Percentiles rank a stretch among this genome's conserved stretches.
These are phyloP conservation scores for Trichocladium antarcticum DNA, from an alignment of 495 filamentous ascomycete genomes.

Conservation along the genomic window DNA sequence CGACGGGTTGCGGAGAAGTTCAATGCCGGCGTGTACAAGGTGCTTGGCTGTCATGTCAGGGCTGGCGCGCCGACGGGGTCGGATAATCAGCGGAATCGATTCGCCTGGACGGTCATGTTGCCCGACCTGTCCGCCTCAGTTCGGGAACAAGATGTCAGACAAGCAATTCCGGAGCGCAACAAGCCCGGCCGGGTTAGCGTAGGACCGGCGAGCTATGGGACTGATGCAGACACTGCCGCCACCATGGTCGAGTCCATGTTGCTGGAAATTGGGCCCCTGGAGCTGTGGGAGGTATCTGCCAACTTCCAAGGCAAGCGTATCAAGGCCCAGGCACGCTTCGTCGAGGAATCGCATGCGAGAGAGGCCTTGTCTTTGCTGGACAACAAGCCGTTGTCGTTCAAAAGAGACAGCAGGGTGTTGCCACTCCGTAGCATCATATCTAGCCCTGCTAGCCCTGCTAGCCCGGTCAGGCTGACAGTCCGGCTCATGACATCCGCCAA, in stretches of 20 bases:
- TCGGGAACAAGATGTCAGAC: slow-evolving; percentile 8
- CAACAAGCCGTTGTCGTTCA: slow-evolving; percentile 7
- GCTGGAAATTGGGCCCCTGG: slow-evolving; percentile 19
- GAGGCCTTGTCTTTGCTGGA: slow-evolving; percentile 22
- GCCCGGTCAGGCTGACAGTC: slow-evolving; percentile 23
- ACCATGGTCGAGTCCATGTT: slow-evolving; percentile 19
- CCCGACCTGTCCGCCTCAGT: slow-evolving; percentile 16
- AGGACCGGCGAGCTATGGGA: slow-evolving; percentile 13
- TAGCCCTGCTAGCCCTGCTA: too few relatives aligned
- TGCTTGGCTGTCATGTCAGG: slow-evolving; percentile 5
- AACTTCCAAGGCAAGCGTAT: slow-evolving; percentile 15
- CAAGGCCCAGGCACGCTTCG: slow-evolving; percentile 28
- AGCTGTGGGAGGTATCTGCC: slow-evolving; percentile 24
- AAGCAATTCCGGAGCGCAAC: slow-evolving; percentile 11
- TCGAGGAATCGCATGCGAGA: slow-evolving; percentile 20
- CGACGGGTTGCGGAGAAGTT: slow-evolving; percentile 13
- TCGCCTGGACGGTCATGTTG: slow-evolving; percentile 19
- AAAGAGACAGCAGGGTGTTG: too few relatives aligned
- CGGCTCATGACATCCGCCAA: slow-evolving; percentile 25
- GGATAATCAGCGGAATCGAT: neutral
- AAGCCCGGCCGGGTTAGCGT: slow-evolving; percentile 12
- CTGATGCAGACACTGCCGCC: slow-evolving; percentile 9
- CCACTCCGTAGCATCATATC: slow-evolving; percentile 15
- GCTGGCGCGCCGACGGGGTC: neutral
- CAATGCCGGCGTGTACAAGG: slow-evolving; percentile 9